Evolutionary conservation across 164 flowering plant genomes (phyloP), one percentile per base, ranked within the genome.

Genomic region (Magnolia changhungtana): DNA sequence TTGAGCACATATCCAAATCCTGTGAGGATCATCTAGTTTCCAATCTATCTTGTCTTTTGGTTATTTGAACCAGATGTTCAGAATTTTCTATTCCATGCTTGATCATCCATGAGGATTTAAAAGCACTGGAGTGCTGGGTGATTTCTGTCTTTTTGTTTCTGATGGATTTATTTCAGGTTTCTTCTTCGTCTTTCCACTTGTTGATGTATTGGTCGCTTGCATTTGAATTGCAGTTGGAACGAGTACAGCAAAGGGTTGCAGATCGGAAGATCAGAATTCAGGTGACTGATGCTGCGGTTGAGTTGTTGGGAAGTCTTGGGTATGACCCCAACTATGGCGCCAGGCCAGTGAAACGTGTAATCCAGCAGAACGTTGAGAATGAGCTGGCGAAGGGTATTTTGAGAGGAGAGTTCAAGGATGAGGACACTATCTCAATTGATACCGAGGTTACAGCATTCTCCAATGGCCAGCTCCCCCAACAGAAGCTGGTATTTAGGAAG

Each of bases 291-390:
- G 88, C 89, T 4, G 98, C 97, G 9, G 74, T 96, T 31, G 72
- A 91, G 82, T 88, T 94, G 4, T 86, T 96, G 2, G 99, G 95
- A 13, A 87, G 80, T 76, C 95, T 96, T 29, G 99, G 98, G 8
- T 94, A 96, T 74, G 99, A 96, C 73, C 97, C 97, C 8, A 94
- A 86, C 86, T 96, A 96, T 72, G 99, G 99, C 29, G 99, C 99
- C 16, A 85, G 99, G 80, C 98, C 98, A 1, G 98, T 94, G 20
- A 96, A 96, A 86, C 87, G 98, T 9, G 97, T 92, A 76, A 94
- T 94, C 77, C 99, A 96, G 68, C 99, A 91, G 78, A 74, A 94
- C 24, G 90, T 94, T 1, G 98, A 96, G 77, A 96, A 92, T 52
- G 97, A 92, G 78, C 88, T 96, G 31, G 99, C 99, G 29, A 96